Conservation (phyloP, 129 eudicot species). For the Flaveria linearis region DNA sequence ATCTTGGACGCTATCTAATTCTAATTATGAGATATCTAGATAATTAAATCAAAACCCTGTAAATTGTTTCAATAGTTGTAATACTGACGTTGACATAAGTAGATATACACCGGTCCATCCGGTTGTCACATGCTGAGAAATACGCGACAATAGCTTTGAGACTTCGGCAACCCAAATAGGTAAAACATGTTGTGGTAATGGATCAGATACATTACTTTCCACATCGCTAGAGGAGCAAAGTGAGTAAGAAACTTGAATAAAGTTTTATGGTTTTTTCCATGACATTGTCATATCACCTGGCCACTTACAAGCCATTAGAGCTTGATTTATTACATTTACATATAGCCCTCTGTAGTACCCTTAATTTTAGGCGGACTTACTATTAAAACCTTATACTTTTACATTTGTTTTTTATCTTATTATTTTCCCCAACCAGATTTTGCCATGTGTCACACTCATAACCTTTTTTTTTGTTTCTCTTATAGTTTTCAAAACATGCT, state of each 20-base stretch:
- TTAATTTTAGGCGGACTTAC: too few species aligned
- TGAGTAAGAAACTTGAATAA: conserved; percentile 24
- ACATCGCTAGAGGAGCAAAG: conserved; percentile 36
- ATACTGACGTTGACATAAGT: conserved; percentile 50
- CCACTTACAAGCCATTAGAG: too few species aligned
- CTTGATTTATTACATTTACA: too few species aligned
- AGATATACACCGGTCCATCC: conserved; percentile 44
- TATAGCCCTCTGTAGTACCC: too few species aligned
- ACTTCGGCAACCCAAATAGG: conserved; percentile 40
- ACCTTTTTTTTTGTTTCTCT: too few species aligned
- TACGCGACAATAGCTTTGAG: conserved; percentile 51
- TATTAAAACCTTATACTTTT: too few species aligned
- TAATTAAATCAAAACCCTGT: conserved; percentile 52
- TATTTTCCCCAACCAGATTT: too few species aligned
- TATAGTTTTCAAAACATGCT: too few species aligned
- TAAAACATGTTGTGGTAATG: conserved; percentile 21
- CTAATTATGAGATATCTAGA: conserved; percentile 51
- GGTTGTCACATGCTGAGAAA: conserved; percentile 38
- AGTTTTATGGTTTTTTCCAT: too few species aligned
- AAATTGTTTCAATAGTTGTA: conserved; percentile 40
- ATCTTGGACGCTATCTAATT: conserved; percentile 52
- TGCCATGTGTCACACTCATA: too few species aligned
- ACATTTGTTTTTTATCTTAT: too few species aligned
- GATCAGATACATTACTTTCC: conserved; percentile 21
- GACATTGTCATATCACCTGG: too few species aligned